Evolutionary conservation across 768 basidiomycete genomes (phyloP).

Genomic region (Hysterangium stoloniferum): DNA sequence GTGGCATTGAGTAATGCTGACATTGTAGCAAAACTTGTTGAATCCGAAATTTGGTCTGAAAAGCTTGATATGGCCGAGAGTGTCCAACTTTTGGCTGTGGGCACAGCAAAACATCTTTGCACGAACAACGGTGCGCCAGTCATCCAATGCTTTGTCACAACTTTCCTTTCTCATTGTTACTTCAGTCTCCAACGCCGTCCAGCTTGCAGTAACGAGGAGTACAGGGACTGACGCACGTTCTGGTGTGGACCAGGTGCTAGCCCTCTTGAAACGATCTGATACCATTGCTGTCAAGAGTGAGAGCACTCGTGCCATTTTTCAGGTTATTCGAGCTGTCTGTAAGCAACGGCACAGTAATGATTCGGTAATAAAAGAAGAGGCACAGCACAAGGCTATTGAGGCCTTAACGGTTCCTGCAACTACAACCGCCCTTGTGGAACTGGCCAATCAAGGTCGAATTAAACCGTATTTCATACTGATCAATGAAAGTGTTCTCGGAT

Average conservation of each 20-base stretch:
- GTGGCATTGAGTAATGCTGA: constrained; percentile 49
- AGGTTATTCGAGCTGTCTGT: constrained; percentile 76
- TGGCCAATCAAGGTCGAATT: constrained; percentile 55
- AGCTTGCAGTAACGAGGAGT: constrained; percentile 42
- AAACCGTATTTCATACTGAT: constrained; percentile 77
- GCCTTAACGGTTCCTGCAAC: constrained; percentile 45
- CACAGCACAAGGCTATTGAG: constrained; percentile 46
- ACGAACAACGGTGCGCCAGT: constrained; percentile 56
- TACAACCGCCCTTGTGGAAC: constrained; percentile 54
- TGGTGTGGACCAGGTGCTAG: constrained; percentile 62
- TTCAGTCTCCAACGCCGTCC: constrained; percentile 40
- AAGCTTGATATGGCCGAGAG: constrained; percentile 78
- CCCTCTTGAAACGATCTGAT: constrained; percentile 70
- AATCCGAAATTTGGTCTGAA: constrained; percentile 62
- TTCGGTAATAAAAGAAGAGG: constrained; percentile 35
- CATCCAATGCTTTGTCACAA: constrained; percentile 24
- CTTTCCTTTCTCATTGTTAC: constrained; percentile 11
- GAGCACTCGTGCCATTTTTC: constrained; percentile 82
- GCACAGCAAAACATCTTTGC: constrained; percentile 84
- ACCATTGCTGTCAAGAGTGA: constrained; percentile 81
- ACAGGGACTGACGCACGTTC: constrained; percentile 28
- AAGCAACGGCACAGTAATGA: constrained; percentile 33
- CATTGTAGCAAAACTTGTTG: constrained; percentile 52
- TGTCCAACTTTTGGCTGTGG: constrained; percentile 83
- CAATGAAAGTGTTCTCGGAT: constrained; percentile 81